Conservation (phyloP, 208 protist genomes). For the Leishmania aethiopica region DNA sequence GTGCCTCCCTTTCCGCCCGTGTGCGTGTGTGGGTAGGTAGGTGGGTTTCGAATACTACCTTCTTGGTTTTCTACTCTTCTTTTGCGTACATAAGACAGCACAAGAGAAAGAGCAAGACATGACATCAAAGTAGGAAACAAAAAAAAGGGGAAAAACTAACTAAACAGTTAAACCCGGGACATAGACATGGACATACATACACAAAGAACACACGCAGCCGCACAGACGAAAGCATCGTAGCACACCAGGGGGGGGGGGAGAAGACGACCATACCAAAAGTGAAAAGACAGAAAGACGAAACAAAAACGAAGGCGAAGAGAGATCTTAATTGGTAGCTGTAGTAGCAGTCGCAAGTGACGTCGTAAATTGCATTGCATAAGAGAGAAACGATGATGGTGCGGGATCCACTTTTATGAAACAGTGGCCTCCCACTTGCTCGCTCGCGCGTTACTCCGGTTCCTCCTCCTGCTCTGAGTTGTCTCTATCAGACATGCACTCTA, state of each 20-base stretch:
- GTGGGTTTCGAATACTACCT: background rate
- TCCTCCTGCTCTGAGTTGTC: background rate
- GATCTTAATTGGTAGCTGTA: constrained; percentile 10
- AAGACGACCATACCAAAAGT: background rate
- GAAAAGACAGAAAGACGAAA: background rate
- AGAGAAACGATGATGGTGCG: background rate
- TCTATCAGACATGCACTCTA: background rate
- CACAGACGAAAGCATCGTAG: background rate
- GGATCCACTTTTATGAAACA: background rate
- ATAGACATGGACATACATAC: background rate
- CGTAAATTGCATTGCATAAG: background rate
- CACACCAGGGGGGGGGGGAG: background rate
- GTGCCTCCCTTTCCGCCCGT: background rate
- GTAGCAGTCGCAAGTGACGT: background rate
- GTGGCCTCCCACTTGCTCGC: background rate
- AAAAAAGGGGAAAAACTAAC: background rate
- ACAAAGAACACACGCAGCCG: background rate
- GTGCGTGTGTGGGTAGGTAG: background rate
- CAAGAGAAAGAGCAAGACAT: background rate
- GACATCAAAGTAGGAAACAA: background rate
- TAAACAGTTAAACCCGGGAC: background rate
- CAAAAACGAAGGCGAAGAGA: constrained; percentile 1
- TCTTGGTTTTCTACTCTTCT: background rate
- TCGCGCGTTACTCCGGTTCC: background rate
- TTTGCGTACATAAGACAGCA: background rate